phyloP scores from a whole-genome alignment of 495 filamentous ascomycete species.

The Sordaria brevicollis region DNA sequence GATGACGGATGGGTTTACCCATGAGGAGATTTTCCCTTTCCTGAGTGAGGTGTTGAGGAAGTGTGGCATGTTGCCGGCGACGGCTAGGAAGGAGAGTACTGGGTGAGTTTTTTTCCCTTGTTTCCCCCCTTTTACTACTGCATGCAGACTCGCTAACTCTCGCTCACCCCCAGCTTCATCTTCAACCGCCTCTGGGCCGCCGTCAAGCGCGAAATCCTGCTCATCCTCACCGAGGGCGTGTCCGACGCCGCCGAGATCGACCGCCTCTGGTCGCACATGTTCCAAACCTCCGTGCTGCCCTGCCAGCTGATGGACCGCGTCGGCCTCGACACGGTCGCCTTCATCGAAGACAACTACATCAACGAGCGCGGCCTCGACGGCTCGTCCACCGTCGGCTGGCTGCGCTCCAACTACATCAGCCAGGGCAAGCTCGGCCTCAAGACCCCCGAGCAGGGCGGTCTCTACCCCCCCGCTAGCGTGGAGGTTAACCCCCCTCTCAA shows the following conservation, averaged over 20 bases:
- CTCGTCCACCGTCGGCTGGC: constrained; percentile 21
- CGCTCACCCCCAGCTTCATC: constrained; percentile 30
- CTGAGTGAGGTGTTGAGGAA: constrained; percentile 25
- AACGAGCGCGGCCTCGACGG: constrained; percentile 26
- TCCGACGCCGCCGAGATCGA: constrained; percentile 35
- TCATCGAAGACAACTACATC: constrained; percentile 22
- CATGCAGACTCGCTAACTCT: no score
- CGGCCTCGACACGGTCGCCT: constrained; percentile 37
- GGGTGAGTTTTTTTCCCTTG: constrained; percentile 28
- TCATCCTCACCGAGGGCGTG: constrained; percentile 37
- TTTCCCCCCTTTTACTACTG: no score
- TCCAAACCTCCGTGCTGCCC: neutral
- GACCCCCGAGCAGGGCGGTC: neutral
- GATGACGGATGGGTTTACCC: constrained; percentile 45
- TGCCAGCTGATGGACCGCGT: constrained; percentile 9
- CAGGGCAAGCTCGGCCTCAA: constrained; percentile 22
- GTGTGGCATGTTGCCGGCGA: constrained; percentile 30
- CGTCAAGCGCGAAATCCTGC: constrained; percentile 37
- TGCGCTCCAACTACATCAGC: constrained; percentile 22
- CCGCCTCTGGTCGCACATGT: constrained; percentile 25
- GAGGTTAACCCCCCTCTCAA: neutral
- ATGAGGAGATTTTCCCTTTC: constrained; percentile 30
- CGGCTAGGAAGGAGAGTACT: constrained; percentile 35
- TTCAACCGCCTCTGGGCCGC: constrained; percentile 51
- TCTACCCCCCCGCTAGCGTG: neutral